Evolutionary conservation across 768 basidiomycete genomes (phyloP), one percentile per base, ranked within the genome.

Genomic region (Gymnopilus junonius): DNA sequence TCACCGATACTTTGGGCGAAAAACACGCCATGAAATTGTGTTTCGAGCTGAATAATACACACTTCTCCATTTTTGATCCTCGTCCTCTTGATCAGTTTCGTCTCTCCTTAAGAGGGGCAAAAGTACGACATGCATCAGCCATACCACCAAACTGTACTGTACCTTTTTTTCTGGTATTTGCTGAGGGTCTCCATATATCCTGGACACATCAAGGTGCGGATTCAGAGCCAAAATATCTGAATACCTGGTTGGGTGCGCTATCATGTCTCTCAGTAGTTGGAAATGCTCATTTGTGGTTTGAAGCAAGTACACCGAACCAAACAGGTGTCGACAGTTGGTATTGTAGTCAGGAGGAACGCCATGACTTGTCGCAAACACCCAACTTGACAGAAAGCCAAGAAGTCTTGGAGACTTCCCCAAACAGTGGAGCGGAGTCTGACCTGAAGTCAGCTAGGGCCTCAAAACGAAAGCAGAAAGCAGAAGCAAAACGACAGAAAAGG

Each of bases 51-150:
- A 76, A 72, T 43, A 60, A 72, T 25, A 61, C 74, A 1, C 71
- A 75, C 63, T 74, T 82, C 45, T 55, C 70, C 8, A 66, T 73
- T 23, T 71, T 88, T 8, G 56, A 74, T 34, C 76, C 86, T 61
- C 72, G 76, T 37, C 72, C 81, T 6, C 71, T 74, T 2, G 82
- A 85, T 59, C 73, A 73, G 40, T 66, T 89, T 25, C 71, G 71
- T n/a, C 56, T 89, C n/a, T 77, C 82, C 17, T 76, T 88, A 20
- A 81, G 77, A 61, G 85, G 84, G 1, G 75, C 75, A 25, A 63
- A 60, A 27, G 61, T 85, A 21, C 74, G 74, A 37, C 73, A 48
- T 72, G 54, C 62, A 21, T 37, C 58, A 25, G 68, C 68, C 20
- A 69, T 67, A 29, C 76, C 72, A 40, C 67, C 72, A 11, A 66